Conservation (phyloP, 495 filamentous ascomycete species). For the Trichoderma reesei region DNA sequence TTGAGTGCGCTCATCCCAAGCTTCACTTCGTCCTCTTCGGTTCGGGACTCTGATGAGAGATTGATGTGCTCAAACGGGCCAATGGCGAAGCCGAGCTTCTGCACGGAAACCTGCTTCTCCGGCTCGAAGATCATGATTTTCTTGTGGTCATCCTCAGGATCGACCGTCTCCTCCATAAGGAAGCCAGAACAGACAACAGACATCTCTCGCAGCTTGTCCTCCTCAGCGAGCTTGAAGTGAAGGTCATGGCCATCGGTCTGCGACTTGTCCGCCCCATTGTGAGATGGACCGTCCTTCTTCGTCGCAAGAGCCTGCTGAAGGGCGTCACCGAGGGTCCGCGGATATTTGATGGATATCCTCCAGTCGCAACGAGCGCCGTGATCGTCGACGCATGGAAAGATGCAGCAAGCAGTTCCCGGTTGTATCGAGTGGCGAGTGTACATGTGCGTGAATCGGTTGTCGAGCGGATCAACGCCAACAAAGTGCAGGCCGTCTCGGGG, state of each 20-base stretch:
- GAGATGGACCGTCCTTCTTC: slow-evolving; percentile 13
- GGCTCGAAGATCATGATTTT: slow-evolving; percentile 77
- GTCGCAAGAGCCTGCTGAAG: slow-evolving; percentile 37
- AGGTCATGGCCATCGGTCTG: background rate
- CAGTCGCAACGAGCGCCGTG: slow-evolving; percentile 67
- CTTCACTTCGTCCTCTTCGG: slow-evolving; percentile 81
- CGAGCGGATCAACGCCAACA: slow-evolving; percentile 68
- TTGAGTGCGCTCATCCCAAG: slow-evolving; percentile 74
- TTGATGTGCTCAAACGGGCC: slow-evolving; percentile 93
- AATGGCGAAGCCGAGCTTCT: slow-evolving; percentile 83
- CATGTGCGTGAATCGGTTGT: slow-evolving; percentile 76
- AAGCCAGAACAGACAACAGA: slow-evolving; percentile 85
- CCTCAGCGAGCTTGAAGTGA: slow-evolving; percentile 41
- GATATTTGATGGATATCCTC: slow-evolving; percentile 78
- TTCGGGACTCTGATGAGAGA: slow-evolving; percentile 70
- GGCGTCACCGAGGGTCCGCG: slow-evolving; percentile 78
- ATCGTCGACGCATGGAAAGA: slow-evolving; percentile 91
- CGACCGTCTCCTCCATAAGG: slow-evolving; percentile 66
- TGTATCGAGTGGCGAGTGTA: slow-evolving; percentile 75
- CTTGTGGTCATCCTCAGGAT: slow-evolving; percentile 61
- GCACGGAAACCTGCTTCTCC: slow-evolving; percentile 59
- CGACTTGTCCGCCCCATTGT: slow-evolving; percentile 14
- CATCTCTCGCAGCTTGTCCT: slow-evolving; percentile 80
- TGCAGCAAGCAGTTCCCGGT: slow-evolving; percentile 67
- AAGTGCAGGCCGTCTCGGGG: slow-evolving; percentile 85